phyloP scores from a whole-genome alignment of 2,329 filamentous ascomycete genomes.

The Alternaria novae-zelandiae region DNA sequence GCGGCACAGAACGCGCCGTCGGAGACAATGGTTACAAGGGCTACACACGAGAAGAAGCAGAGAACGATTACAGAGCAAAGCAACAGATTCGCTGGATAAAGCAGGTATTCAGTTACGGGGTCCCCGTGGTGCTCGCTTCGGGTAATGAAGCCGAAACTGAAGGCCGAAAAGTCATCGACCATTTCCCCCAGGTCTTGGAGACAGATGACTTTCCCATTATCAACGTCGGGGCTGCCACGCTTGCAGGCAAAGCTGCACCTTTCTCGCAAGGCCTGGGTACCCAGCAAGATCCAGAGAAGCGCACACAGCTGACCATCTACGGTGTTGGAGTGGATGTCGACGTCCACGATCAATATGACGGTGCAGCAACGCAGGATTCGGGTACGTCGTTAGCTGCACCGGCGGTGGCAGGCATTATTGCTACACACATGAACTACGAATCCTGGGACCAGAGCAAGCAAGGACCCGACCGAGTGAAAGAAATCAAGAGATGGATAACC shows the following conservation, averaged over 20 bases:
- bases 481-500: not conserved
- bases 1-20: not conserved
- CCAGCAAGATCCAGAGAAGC: not conserved
- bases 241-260: not conserved
- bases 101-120: not conserved
- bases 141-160: not conserved
- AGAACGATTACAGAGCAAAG: not conserved
- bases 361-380: not conserved
- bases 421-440: not conserved
- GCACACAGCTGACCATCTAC: not conserved
- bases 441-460: not conserved
- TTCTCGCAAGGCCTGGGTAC: not conserved
- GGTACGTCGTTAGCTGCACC: not conserved
- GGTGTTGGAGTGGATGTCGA: not conserved
- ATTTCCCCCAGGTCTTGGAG: not conserved
- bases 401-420: not conserved
- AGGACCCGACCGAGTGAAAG: not conserved
- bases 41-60: not conserved
- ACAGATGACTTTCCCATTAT: not conserved
- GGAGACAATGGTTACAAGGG: not conserved
- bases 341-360: not conserved
- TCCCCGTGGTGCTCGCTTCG: not conserved
- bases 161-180: not conserved
- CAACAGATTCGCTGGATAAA: not conserved
- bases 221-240: not conserved